Percentiles rank a stretch among this genome's conserved stretches.
phyloP scores from a whole-genome alignment of 192 early-diverging fungal genomes.

The Coemansia sp. region DNA sequence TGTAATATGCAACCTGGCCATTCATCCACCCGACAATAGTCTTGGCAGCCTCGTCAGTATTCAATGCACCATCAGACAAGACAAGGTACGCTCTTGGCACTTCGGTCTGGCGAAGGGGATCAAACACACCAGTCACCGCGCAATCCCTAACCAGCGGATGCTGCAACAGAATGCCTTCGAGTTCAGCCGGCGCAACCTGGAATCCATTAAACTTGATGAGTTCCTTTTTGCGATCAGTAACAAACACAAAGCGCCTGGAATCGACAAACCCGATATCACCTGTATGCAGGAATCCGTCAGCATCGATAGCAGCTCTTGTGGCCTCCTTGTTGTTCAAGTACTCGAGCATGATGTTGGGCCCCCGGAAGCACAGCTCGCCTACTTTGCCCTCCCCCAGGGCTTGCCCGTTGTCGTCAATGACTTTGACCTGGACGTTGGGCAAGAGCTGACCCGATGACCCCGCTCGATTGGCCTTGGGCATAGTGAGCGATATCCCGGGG shows the following conservation, averaged over 20 bases:
- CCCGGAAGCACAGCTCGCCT: conserved; percentile 85
- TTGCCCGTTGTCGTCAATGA: conserved; percentile 72
- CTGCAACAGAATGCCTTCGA: conserved; percentile 70
- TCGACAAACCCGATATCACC: conserved; percentile 77
- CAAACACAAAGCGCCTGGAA: conserved; percentile 60
- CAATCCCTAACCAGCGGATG: conserved; percentile 69
- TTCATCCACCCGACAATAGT: conserved; percentile 58
- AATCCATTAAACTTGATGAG: conserved; percentile 87
- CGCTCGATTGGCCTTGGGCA: conserved; percentile 26
- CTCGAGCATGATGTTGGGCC: conserved; percentile 81
- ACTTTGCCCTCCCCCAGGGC: conserved; percentile 62
- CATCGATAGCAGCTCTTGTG: conserved; percentile 65
- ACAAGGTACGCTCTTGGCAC: conserved; percentile 78
- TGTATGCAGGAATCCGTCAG: conserved; percentile 77
- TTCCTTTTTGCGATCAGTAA: conserved; percentile 81
- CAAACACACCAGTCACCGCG: conserved; percentile 65
- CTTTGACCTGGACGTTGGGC: conserved; percentile 67
- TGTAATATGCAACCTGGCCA: conserved; percentile 66
- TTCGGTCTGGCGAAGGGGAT: conserved; percentile 64
- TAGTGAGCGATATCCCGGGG: conserved; percentile 26
- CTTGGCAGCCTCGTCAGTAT: conserved; percentile 20
- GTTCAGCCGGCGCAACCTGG: conserved; percentile 81
- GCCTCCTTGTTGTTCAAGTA: conserved; percentile 79
- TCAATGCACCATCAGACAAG: conserved; percentile 19
- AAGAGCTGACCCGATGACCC: conserved; percentile 72